These are phyloP conservation scores for Pythium oligandrum DNA, from an alignment of 352 stramenopile genomes.

Conservation along the genomic window DNA sequence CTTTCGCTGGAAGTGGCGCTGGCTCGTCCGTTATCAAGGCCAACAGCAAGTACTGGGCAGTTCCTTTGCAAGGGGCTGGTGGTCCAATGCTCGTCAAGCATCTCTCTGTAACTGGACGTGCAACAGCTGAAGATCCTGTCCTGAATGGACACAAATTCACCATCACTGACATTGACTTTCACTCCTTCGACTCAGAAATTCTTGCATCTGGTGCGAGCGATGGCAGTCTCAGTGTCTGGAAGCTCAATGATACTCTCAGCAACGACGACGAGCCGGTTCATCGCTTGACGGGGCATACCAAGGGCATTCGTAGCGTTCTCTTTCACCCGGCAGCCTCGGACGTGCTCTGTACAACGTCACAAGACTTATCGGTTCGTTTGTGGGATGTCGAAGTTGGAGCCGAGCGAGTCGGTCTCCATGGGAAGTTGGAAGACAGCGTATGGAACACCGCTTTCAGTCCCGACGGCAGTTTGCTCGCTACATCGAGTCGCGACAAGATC, in stretches of 20 bases:
- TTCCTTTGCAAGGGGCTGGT: constrained; percentile 47
- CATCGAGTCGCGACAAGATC: constrained; percentile 62
- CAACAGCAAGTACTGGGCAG: constrained; percentile 53
- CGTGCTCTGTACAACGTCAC: constrained; percentile 51
- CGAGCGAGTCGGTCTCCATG: constrained; percentile 33
- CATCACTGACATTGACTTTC: constrained; percentile 65
- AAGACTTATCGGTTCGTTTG: constrained; percentile 63
- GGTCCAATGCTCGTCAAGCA: constrained; percentile 60
- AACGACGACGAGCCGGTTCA: constrained; percentile 9
- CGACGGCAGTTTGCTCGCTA: constrained; percentile 60
- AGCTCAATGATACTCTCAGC: constrained; percentile 15
- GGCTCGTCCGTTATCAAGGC: constrained; percentile 43
- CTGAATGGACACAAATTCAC: constrained; percentile 65
- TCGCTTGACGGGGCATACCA: constrained; percentile 43
- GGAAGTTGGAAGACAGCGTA: constrained; percentile 66
- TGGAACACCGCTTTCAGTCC: constrained; percentile 73
- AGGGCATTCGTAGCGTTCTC: constrained; percentile 46
- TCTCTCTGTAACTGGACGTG: constrained; percentile 40
- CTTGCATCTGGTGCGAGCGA: constrained; percentile 61
- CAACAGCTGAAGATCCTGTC: constrained; percentile 27
- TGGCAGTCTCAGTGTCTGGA: constrained; percentile 59
- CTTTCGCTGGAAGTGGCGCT: constrained; percentile 9
- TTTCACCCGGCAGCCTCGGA: constrained; percentile 63
- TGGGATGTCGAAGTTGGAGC: constrained; percentile 63
- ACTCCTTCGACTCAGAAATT: constrained; percentile 41